Percentiles rank a stretch among this genome's conserved stretches.
Conservation (phyloP, 1,284 basidiomycete genomes). For the Austroboletus niveus region DNA sequence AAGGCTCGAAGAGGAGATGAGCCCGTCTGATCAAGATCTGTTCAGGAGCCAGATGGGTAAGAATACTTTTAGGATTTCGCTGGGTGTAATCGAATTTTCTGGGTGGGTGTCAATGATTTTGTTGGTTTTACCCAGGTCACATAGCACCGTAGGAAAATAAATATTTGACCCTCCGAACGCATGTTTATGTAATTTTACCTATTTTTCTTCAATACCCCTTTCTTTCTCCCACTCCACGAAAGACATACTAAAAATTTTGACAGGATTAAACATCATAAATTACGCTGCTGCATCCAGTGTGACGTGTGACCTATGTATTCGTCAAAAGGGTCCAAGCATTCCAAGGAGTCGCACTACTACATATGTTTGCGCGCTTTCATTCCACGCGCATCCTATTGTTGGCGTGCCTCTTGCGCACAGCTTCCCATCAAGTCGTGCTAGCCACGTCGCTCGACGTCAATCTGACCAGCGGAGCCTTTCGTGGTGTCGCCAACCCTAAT, state of each 20-base stretch:
- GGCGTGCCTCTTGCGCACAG: background rate
- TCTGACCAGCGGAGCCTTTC: slow-evolving; percentile 46
- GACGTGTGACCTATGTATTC: background rate
- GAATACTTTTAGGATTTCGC: slow-evolving; percentile 27
- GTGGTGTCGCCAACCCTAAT: slow-evolving; percentile 40
- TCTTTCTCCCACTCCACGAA: background rate
- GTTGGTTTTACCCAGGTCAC: slow-evolving; percentile 29
- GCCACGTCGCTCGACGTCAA: slow-evolving; percentile 11
- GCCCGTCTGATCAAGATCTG: slow-evolving; percentile 23
- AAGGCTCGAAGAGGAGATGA: slow-evolving; percentile 4
- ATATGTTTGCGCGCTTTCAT: background rate
- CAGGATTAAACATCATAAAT: too few species aligned
- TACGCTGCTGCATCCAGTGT: background rate
- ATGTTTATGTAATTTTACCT: slow-evolving; percentile 23
- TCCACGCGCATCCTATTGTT: background rate
- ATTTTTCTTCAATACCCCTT: background rate
- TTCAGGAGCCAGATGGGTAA: slow-evolving; percentile 21
- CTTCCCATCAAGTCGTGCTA: background rate
- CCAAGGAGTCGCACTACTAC: background rate
- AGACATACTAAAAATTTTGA: too few species aligned
- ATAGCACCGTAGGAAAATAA: slow-evolving; percentile 21
- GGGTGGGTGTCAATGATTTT: slow-evolving; percentile 32
- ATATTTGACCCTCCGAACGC: slow-evolving; percentile 28
- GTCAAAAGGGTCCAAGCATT: background rate
- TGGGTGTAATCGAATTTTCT: slow-evolving; percentile 34